Percentiles rank a stretch among this genome's conserved stretches.
Conservation (phyloP, 345 rosid species). For the Linum lewisii region DNA sequence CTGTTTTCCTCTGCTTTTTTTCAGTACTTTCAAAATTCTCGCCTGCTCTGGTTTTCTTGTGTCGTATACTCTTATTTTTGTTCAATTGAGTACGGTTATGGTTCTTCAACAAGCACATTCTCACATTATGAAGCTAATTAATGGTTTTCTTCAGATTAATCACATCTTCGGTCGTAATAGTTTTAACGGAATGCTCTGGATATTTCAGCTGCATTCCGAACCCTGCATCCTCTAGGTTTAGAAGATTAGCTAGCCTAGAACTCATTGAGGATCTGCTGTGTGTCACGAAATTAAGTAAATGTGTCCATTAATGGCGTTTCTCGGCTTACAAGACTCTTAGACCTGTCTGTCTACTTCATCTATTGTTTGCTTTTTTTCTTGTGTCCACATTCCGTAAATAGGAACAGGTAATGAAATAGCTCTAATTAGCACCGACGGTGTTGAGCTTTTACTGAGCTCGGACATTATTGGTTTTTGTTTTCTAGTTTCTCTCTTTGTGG, state of each 20-base stretch:
- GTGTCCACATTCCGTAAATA: not conserved
- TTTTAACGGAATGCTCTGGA: not conserved
- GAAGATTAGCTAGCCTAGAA: constrained; percentile 11
- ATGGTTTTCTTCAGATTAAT: no score
- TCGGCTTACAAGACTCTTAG: not conserved
- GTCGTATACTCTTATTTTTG: no score
- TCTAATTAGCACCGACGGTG: constrained; percentile 1
- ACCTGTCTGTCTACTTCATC: constrained; percentile 2
- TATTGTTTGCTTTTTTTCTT: not conserved
- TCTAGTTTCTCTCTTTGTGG: not conserved
- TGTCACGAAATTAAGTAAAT: constrained; percentile 1
- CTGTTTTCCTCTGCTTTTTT: constrained; percentile 3
- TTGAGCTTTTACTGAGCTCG: not conserved
- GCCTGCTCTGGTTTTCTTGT: not conserved
- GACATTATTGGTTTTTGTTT: not conserved
- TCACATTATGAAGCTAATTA: not conserved
- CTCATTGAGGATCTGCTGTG: not conserved
- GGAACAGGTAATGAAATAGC: not conserved
- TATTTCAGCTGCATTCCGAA: not conserved
- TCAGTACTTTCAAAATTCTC: not conserved
- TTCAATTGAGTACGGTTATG: not conserved
- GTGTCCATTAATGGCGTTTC: constrained; percentile 13
- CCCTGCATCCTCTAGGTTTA: not conserved
- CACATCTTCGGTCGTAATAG: not conserved
- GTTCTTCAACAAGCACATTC: no score